Conservation (phyloP, 2,329 filamentous ascomycete genomes). For the Cryphonectria nitschkei region DNA sequence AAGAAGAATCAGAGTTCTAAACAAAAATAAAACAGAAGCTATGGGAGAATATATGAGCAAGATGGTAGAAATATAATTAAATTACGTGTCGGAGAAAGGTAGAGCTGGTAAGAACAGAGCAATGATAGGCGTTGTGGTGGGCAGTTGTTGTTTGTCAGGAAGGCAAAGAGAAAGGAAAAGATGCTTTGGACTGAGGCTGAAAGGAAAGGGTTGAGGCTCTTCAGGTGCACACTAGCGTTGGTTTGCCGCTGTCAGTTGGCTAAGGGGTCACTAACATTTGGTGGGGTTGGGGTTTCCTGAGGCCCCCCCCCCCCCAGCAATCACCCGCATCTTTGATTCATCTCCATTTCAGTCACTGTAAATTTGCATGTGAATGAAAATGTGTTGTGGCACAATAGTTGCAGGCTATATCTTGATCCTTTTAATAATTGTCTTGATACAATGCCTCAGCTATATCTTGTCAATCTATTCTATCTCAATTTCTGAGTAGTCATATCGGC, state of each 20-base stretch:
- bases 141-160: neutral
- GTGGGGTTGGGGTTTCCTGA: neutral
- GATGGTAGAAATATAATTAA: neutral
- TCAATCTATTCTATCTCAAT: conserved; percentile 27
- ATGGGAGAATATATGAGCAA: neutral
- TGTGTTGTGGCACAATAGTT: neutral
- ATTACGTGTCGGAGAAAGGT: conserved; percentile 4
- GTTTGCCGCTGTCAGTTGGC: conserved; percentile 17
- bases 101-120: neutral
- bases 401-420: neutral
- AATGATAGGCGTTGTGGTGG: neutral
- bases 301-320: neutral
- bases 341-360: neutral
- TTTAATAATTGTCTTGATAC: neutral
- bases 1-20: neutral
- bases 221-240: conserved; percentile 16
- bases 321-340: neutral
- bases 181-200: neutral
- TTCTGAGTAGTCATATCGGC: neutral
- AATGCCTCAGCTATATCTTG: conserved; percentile 9
- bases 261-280: neutral
- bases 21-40: neutral
- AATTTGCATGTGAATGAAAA: neutral
- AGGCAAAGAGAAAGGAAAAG: conserved; percentile 2
- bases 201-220: conserved; percentile 16